Evolutionary conservation across 306 rosid genomes (phyloP), one percentile per base, ranked within the genome.

Genomic region (Bauhinia variegata): DNA sequence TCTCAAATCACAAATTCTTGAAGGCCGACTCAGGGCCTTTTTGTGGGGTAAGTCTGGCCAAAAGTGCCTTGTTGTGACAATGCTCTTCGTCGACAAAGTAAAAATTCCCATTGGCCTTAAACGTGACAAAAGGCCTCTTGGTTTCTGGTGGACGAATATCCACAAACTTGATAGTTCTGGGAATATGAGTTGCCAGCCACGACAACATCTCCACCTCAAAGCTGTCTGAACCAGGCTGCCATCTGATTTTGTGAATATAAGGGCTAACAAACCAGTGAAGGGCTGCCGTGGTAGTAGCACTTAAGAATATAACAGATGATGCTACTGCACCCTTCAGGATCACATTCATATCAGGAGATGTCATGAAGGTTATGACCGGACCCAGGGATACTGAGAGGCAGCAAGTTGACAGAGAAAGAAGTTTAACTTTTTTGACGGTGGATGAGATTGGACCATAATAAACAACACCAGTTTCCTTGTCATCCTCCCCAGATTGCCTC

Each of bases 231-330:
- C 97, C 95, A 0, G 96, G 99, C 74, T 74, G 84, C 96, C 96
- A 93, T 56, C 82, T 75, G 58, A 90, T 77, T 80, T 83, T 90
- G 88, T 93, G 97, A 44, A 89, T 54, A 52, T 90, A 90, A 1
- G 97, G 96, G 64, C 89, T 89, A 32, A 90, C 96, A 12, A 89
- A 86, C 98, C 93, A 88, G 83, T 90, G 91, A 68, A 93, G 89
- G 64, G 75, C 85, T 0, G 59, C 88, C 11, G 95, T 86, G 14
- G 89, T 89, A n/a, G 87, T 31, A 14, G 96, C 97, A 58, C 96
- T 86, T 5, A 84, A 15, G 84, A 93, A 88, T 78, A 93, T 84
- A 5, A 88, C 88, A 6, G 97, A 4, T 19, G 96, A 81, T 52
- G 97, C 97, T 32, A 93, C 93, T 1, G 92, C 97, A 59, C 97